Conservation (phyloP, 495 filamentous ascomycete genomes). For the Cetradonia linearis region DNA sequence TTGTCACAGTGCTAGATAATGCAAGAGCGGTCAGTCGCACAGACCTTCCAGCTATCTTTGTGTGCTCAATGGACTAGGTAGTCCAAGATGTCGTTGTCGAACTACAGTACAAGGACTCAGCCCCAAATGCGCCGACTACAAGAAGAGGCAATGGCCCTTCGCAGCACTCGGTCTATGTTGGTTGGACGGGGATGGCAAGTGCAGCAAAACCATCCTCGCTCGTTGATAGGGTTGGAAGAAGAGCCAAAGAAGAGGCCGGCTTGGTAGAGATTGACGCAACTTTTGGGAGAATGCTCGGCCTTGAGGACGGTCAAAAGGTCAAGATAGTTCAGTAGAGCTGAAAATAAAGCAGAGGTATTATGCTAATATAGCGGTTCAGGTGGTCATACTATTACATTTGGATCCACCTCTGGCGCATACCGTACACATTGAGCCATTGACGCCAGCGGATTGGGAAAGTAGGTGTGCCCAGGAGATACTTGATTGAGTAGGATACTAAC, state of each 20-base stretch:
- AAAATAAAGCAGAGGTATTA: background rate
- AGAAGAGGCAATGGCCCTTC: constrained; percentile 26
- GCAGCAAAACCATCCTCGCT: constrained; percentile 66
- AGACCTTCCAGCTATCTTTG: background rate
- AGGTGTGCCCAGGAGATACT: constrained; percentile 24
- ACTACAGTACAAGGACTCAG: constrained; percentile 50
- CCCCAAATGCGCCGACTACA: constrained; percentile 29
- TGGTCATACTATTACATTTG: constrained; percentile 62
- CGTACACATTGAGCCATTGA: constrained; percentile 90
- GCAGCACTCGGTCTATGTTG: constrained; percentile 66
- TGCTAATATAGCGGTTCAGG: constrained; percentile 31
- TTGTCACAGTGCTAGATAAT: constrained; percentile 72
- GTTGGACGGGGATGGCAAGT: constrained; percentile 96
- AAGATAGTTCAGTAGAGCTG: constrained; percentile 18
- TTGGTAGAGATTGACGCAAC: constrained; percentile 83
- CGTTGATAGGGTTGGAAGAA: constrained; percentile 55
- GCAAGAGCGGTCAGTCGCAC: constrained; percentile 64
- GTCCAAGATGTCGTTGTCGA: constrained; percentile 96
- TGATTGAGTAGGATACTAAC: background rate
- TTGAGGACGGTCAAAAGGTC: constrained; percentile 80
- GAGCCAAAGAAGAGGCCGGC: constrained; percentile 61
- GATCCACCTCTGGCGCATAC: constrained; percentile 86
- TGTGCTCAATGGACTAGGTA: constrained; percentile 40
- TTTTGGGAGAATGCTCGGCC: constrained; percentile 70
- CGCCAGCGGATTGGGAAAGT: constrained; percentile 90